phyloP scores from a whole-genome alignment of 2,329 filamentous ascomycete genomes.

The Colletotrichum orbiculare region DNA sequence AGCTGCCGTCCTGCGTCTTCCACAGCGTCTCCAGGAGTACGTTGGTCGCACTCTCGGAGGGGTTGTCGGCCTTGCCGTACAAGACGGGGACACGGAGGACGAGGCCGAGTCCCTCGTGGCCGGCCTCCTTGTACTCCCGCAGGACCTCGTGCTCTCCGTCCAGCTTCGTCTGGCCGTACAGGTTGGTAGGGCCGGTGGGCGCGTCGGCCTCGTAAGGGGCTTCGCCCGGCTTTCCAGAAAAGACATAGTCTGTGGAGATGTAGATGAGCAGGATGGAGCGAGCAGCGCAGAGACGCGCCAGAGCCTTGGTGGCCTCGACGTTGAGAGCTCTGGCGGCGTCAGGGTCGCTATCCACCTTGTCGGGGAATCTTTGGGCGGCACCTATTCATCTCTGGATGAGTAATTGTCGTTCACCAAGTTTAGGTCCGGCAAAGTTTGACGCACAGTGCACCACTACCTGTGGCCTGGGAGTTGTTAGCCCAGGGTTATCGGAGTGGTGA shows the following conservation, averaged over 20 bases:
- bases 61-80: conserved; percentile 79
- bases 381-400: conserved; percentile 57
- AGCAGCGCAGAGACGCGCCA: conserved; percentile 74
- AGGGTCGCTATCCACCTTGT: conserved; percentile 85
- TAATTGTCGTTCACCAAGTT: conserved; percentile 1
- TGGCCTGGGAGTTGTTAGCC: conserved; percentile 61
- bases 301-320: conserved; percentile 73
- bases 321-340: conserved; percentile 80
- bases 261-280: conserved; percentile 76
- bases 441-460: conserved; percentile 84
- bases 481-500: neutral
- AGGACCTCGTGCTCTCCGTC: conserved; percentile 74
- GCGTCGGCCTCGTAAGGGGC: conserved; percentile 81
- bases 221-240: conserved; percentile 78
- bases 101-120: conserved; percentile 67
- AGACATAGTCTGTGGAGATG: conserved; percentile 87
- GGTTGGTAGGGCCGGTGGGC: conserved; percentile 76
- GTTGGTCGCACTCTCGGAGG: conserved; percentile 85
- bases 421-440: conserved; percentile 41
- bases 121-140: conserved; percentile 63
- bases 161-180: conserved; percentile 74
- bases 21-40: conserved; percentile 80
- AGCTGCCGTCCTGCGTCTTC: conserved; percentile 74
- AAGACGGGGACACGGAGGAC: conserved; percentile 85
- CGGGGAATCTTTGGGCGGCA: conserved; percentile 88